Base-by-base conservation (phyloP, 371 early-diverging fungal species). In the Batkoa obscura region DNA sequence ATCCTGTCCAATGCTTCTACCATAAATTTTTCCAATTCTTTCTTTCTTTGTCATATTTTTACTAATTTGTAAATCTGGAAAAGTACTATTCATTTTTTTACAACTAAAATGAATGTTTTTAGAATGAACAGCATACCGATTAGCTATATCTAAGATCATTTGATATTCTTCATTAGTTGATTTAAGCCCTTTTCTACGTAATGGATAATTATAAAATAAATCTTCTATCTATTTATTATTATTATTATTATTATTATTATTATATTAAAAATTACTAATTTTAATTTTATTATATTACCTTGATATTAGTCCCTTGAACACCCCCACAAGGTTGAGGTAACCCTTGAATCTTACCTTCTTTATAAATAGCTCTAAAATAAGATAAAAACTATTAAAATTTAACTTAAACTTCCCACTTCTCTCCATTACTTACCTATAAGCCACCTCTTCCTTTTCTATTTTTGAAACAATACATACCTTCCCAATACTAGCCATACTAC, bases 401-500 rank as follows among this genome's bases (percentile, higher is more conserved):
- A 2, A 32, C 53, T 35, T 42, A 30, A 36, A 35, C 46, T 4
- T 17, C 2, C 23, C 23, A 23, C 38, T 49, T 43, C 3, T 50
- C 31, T 10, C 49, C 50, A 17, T n/a, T 53, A 42, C 42, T 2
- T 5, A n/a, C 34, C 23, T 23, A 12, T 54, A 96, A 2, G 93
- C 94, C 62, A 86, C 88, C 9, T 75, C 74, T 1, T 85, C 79
- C 43, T 81, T 80, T 8, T 68, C 70, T 13, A 86, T 88, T 60
- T 84, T 86, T 13, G 89, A 86, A 0, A 84, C 83, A 58, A 99
- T 86, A 9, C 83, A 81, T 30, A 99, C 75, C 62, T 91, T 87
- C 0, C 93, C 85, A 3, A 94, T 82, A 56, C 88, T 86, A 34
- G 87, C 88, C 51, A 99, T 94, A 67, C 95, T 94, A 2, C 98